Conservation (phyloP, 345 rosid species). For the Microcos paniculata region DNA sequence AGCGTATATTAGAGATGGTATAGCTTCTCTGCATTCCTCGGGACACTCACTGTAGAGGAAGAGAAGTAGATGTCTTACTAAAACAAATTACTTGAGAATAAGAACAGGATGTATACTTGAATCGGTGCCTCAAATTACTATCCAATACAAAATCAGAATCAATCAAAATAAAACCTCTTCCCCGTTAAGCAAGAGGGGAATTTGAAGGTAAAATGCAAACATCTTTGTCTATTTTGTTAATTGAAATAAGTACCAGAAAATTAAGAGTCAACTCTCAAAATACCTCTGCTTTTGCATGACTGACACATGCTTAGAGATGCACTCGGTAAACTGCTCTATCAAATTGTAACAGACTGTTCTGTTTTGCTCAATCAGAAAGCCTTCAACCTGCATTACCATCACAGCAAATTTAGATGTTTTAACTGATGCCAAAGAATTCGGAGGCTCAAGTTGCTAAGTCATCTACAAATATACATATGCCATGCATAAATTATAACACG, state of each 20-base stretch:
- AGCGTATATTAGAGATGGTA: conserved; percentile 68
- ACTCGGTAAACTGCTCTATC: conserved; percentile 55
- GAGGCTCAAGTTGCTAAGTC: neutral
- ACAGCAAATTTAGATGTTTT: neutral
- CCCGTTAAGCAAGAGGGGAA: neutral
- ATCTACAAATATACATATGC: too few relatives aligned
- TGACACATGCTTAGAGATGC: conserved; percentile 47
- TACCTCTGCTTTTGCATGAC: conserved; percentile 70
- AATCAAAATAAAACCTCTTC: neutral
- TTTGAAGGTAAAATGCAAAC: neutral
- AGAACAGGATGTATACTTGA: neutral
- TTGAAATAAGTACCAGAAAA: neutral
- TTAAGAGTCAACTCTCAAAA: neutral
- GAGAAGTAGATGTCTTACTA: neutral
- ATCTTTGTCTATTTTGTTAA: too few relatives aligned
- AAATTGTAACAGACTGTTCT: conserved; percentile 49
- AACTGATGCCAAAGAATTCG: neutral
- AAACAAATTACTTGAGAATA: neutral
- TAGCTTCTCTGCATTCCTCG: conserved; percentile 75
- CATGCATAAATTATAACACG: neutral
- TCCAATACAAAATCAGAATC: neutral
- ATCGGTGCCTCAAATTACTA: neutral
- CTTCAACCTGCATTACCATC: conserved; percentile 60
- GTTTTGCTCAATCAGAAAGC: conserved; percentile 65
- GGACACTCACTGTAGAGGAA: conserved; percentile 70